Evolutionary conservation across 139 green algal genomes (phyloP), one percentile per base, ranked within the genome.

Genomic region (Picochlorum sp.): DNA sequence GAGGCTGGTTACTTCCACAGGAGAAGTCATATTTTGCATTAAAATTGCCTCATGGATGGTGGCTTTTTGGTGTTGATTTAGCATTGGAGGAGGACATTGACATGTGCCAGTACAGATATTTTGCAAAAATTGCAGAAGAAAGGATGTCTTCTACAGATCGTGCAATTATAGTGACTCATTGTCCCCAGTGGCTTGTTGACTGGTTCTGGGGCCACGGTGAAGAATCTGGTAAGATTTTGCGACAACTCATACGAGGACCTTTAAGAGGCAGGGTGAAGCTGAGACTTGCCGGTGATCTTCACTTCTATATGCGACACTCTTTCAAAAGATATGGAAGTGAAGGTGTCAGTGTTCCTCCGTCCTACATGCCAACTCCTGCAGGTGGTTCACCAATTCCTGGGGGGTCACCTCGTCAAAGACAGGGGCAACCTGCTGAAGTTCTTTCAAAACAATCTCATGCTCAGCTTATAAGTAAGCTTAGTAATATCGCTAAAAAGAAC

Each of bases 271-370:
- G 86, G 4, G 81, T 77, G 1, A 72, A 82, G 10, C 60, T 96
- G 54, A 76, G 88, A 57, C 62, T 96, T 54, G 85, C 86, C 50
- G 84, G 88, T 1, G 89, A 96, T 64, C 76, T 96, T 18, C 88
- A 96, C 68, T 95, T 95, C 65, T 95, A 92, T 74, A 94, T 95
- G 86, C 81, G 88, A 0, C 89, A 96, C 73, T 71, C 54, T 30
- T 82, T 84, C 64, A 57, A 55, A 55, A 69, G 69, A 51, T 78
- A 74, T 18, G 38, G 31, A 8, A 20, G 28, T 60, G 34, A 49
- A 64, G 44, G 45, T 18, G 37, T 54, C 23, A 59, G 51, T 34
- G 13, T 34, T 18, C 21, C 58, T 18, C 34, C n/a, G 10, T 63
- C 61, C 62, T 69, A 44, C 16, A 37, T 71, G 13, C 44, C 72